Evolutionary conservation across 2,329 filamentous ascomycete genomes (phyloP).

Genomic region (Aspergillus uvarum): DNA sequence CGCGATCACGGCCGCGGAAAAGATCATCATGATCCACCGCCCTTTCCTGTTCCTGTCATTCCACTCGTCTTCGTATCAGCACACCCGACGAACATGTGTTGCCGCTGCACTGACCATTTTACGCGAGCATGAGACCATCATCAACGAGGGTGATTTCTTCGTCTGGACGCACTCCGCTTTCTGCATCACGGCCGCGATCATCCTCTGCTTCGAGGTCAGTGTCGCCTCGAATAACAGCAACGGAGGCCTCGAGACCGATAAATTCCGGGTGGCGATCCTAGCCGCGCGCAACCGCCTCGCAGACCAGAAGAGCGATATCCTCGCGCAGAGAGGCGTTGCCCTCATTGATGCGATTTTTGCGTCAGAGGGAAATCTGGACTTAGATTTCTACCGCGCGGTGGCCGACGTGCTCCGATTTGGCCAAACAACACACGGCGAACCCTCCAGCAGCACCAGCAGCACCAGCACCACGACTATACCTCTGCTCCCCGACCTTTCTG

Average conservation of each 20-base stretch:
- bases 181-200: conserved; percentile 29
- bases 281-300: conserved; percentile 24
- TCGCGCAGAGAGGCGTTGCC: conserved; percentile 28
- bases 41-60: conserved; percentile 38
- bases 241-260: conserved; percentile 12
- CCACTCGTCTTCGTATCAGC: conserved; percentile 32
- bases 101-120: conserved; percentile 42
- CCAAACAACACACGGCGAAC: background rate
- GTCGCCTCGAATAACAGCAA: conserved; percentile 16
- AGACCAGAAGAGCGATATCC: conserved; percentile 20
- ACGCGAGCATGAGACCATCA: conserved; percentile 28
- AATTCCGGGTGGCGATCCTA: conserved; percentile 22
- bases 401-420: background rate
- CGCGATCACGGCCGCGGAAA: conserved; percentile 41
- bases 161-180: conserved; percentile 31
- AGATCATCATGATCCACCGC: conserved; percentile 47
- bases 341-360: conserved; percentile 28
- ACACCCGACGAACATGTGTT: conserved; percentile 39
- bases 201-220: conserved; percentile 28
- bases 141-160: conserved; percentile 24
- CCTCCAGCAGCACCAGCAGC: too few species aligned
- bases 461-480: background rate
- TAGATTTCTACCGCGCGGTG: conserved; percentile 21
- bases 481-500: background rate
- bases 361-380: conserved; percentile 3